phyloP scores from a whole-genome alignment of 176 grass and related monocot genomes.

The Phoenix roebelenii region DNA sequence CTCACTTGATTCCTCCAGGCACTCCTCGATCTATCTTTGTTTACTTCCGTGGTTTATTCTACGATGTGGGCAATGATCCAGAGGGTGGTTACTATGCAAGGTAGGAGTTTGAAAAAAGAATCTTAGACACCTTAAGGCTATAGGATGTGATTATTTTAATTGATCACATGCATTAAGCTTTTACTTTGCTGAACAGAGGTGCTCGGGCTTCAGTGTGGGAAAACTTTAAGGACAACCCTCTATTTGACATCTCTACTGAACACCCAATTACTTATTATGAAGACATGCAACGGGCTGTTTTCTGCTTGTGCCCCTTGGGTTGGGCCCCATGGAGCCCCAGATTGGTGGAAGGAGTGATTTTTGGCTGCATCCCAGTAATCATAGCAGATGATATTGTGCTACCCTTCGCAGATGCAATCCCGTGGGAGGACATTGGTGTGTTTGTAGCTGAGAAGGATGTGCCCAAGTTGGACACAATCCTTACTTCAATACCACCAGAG shows the following conservation, averaged over 20 bases:
- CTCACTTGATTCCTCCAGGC: slow-evolving; percentile 62
- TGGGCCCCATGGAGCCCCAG: slow-evolving; percentile 97
- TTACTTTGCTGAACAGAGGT: slow-evolving; percentile 37
- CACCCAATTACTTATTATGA: slow-evolving; percentile 85
- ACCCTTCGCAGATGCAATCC: slow-evolving; percentile 80
- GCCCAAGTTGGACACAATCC: slow-evolving; percentile 70
- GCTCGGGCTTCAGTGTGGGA: slow-evolving; percentile 82
- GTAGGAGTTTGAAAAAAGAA: too few relatives aligned
- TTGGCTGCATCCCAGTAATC: slow-evolving; percentile 91
- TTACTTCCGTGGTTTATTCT: slow-evolving; percentile 90
- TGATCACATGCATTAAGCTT: slow-evolving; percentile 1
- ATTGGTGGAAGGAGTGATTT: slow-evolving; percentile 78
- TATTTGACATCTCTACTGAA: slow-evolving; percentile 90
- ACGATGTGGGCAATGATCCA: slow-evolving; percentile 74
- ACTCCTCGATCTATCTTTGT: slow-evolving; percentile 84
- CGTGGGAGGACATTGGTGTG: slow-evolving; percentile 83
- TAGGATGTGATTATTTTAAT: too few relatives aligned
- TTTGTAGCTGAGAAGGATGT: slow-evolving; percentile 78
- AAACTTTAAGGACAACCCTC: slow-evolving; percentile 90
- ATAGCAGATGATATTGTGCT: slow-evolving; percentile 88
- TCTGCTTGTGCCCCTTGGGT: slow-evolving; percentile 86
- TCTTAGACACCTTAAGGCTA: too few relatives aligned
- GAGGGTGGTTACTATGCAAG: slow-evolving; percentile 61
- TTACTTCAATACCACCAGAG: slow-evolving; percentile 75
- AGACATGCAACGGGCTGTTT: slow-evolving; percentile 87